Percentiles rank a stretch among this genome's conserved stretches.
These are phyloP conservation scores for Waltergamsia citrina DNA, from an alignment of 2,329 filamentous ascomycete species.

Conservation along the genomic window DNA sequence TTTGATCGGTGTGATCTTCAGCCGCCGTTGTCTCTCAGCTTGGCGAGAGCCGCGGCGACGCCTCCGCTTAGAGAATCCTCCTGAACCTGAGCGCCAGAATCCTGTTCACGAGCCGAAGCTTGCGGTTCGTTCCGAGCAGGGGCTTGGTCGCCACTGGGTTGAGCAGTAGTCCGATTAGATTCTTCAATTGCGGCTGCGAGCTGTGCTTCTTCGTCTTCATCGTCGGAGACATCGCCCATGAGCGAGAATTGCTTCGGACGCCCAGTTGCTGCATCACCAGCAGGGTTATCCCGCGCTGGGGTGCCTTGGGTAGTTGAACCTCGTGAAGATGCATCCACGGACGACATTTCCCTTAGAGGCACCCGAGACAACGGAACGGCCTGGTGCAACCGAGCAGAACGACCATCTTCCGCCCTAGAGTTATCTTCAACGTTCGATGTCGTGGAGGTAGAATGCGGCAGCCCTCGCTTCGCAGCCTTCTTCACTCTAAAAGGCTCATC, in stretches of 20 bases:
- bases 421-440: conserved; percentile 12
- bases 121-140: conserved; percentile 1
- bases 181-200: conserved; percentile 36
- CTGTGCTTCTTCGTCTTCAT: conserved; percentile 39
- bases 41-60: conserved; percentile 52
- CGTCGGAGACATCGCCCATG: conserved; percentile 19
- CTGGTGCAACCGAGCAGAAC: conserved; percentile 14
- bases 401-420: conserved; percentile 11
- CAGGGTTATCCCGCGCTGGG: conserved; percentile 6
- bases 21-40: conserved; percentile 33
- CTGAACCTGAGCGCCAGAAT: conserved; percentile 3
- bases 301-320: conserved; percentile 8
- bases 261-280: conserved; percentile 10
- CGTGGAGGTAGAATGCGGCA: too few species aligned
- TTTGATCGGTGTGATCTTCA: conserved; percentile 1
- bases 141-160: conserved; percentile 12
- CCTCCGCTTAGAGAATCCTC: conserved; percentile 40
- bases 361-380: conserved; percentile 26
- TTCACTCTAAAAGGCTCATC: conserved; percentile 76
- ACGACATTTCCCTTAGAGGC: conserved; percentile 5
- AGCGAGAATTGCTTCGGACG: conserved; percentile 29
- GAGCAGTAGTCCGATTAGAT: conserved; percentile 27
- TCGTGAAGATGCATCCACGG: conserved; percentile 10
- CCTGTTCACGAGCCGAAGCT: conserved; percentile 7
- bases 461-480: conserved; percentile 48